Evolutionary conservation across 169 alveolate genomes (phyloP), one percentile per base, ranked within the genome.

Genomic region (Plasmodium cynomolgi): DNA sequence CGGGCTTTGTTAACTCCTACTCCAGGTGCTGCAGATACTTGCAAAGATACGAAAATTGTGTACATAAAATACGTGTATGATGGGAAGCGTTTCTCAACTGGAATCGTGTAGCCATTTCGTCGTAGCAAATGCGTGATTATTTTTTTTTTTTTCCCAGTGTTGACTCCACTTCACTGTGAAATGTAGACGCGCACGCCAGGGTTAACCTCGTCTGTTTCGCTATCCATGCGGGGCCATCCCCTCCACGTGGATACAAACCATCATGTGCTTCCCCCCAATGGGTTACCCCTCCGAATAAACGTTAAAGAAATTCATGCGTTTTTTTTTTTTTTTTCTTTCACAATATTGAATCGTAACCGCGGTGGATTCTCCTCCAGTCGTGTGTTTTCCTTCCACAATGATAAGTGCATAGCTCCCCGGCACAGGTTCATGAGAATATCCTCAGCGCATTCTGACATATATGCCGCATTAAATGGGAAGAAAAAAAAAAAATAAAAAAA

Each of bases 11-110:
- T 62, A 90, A 90, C 73, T 90, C 81, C 7, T 90, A 90, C 72
- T 34, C 82, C 75, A 33, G 94, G 50, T 90, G 94, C 37, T 80
- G 79, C 75, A 34, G 84, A 33, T 79, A 90, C 20, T 90, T 90
- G 72, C 33, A 88, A 80, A 58, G 81, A 58, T 90, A 90, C 50
- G 94, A 90, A 80, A 80, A 81, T 33, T 90, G 94, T 44, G 94
- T 90, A 20, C 94, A 90, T 58, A 80, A 79, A 90, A 74, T 90
- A 41, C 33, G 83, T 15, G 81, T 47, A n/a, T 90, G 81, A 90
- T 1, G 26, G 29, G 75, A 26, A 13, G n/a, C 13, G 58, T 13
- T 47, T 13, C 6, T 47, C 58, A 47, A 47, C 5, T 1, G 58
- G n/a, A 47, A 47, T 2, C 3, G n/a, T 47, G 20, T 47, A 47